Evolutionary conservation across 192 early-diverging fungal genomes (phyloP).

Genomic region (Gaertneriomyces sp.): DNA sequence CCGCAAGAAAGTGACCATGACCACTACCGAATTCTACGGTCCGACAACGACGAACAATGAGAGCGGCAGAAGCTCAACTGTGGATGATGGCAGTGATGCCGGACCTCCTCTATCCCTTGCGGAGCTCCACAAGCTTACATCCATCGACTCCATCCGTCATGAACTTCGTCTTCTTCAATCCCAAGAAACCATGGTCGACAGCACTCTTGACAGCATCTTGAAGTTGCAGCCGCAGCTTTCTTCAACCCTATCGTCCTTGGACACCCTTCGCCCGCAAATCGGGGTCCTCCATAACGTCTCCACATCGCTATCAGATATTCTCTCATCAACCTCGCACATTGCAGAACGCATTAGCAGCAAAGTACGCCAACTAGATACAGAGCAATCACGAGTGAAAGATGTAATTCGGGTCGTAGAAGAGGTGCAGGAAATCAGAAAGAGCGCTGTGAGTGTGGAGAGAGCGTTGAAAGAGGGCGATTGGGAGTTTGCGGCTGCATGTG

Average conservation of each 20-base stretch:
- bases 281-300: slow-evolving; percentile 46
- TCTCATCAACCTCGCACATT: slow-evolving; percentile 63
- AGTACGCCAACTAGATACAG: slow-evolving; percentile 79
- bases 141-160: background rate
- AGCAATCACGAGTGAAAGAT: slow-evolving; percentile 66
- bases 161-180: background rate
- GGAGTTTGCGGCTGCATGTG: slow-evolving; percentile 60
- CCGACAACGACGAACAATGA: no score
- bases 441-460: slow-evolving; percentile 60
- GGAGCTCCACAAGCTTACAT: no score
- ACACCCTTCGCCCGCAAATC: slow-evolving; percentile 31
- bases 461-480: slow-evolving; percentile 61
- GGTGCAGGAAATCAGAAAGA: slow-evolving; percentile 56
- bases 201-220: background rate
- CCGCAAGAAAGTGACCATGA: no score
- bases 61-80: no score
- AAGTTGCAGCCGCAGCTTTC: background rate
- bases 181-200: background rate
- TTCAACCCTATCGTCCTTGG: background rate
- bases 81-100: no score
- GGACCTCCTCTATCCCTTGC: no score
- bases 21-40: no score
- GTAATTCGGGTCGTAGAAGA: slow-evolving; percentile 69
- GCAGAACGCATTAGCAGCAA: slow-evolving; percentile 82
- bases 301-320: slow-evolving; percentile 34